Base-by-base conservation (phyloP, 371 early-diverging fungal species). In the Mucor indicus region DNA sequence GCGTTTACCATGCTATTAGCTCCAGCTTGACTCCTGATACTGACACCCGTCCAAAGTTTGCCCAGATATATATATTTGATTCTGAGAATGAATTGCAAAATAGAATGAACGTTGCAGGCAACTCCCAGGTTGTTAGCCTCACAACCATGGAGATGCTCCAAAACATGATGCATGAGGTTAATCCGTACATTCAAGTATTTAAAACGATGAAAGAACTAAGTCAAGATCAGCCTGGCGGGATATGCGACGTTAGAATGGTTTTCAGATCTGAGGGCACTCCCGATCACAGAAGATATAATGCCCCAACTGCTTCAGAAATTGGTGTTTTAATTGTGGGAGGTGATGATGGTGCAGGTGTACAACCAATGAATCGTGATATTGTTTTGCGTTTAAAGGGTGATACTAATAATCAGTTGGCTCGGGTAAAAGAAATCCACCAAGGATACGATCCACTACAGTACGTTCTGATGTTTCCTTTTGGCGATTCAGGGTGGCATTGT, bases 11-110 rank as follows among this genome's bases (percentile, higher is more conserved):
- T 32, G n/a, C 11, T 17, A 24, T 31, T 29, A 20, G 35, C 9
- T 7, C 29, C 29, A 27, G 29, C 29, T 27, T 11, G n/a, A n/a
- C 11, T 27, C 29, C 29, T 7, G 29, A 5, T 7, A 7, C 11
- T 5, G 29, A 11, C 5, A 11, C 5, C 5, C 29, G 7, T 4
- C 41, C 42, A 3, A 23, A 8, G 19, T 49, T 38, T 33, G 40
- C 50, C 23, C 40, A 48, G 23, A 27, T 49, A 2, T 31, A 49
- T 49, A 33, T 41, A 9, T 41, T 17, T 41, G 41, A 40, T 41
- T 25, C 50, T 33, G 17, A 30, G 23, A 24, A 31, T 29, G 31
- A 37, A 10, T 20, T 43, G 12, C 11, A 20, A 17, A 43, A 29
- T 31, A 29, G 43, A 29, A 17, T 19, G 17, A 9, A 17, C 15